Evolutionary conservation across 495 filamentous ascomycete genomes (phyloP).

Genomic region (Aspergillus sclerotioniger): DNA sequence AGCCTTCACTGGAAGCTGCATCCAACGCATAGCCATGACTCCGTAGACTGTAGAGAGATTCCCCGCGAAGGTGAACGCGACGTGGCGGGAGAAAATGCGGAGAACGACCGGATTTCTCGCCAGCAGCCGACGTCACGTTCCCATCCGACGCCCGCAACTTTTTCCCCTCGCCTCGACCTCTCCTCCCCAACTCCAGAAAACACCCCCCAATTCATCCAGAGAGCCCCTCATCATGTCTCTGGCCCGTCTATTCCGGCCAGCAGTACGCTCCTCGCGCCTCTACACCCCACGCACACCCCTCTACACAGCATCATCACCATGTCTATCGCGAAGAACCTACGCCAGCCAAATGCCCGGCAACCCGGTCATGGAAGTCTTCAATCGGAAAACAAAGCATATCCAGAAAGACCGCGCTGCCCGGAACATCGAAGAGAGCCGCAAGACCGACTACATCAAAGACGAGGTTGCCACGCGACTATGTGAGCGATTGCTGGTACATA

Average conservation of each 20-base stretch:
- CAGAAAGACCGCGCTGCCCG: constrained; percentile 84
- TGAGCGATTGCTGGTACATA: constrained; percentile 75
- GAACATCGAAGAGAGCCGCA: constrained; percentile 67
- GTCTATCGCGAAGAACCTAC: constrained; percentile 51
- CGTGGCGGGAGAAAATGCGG: background rate
- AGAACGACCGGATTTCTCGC: background rate
- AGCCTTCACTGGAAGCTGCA: too few species aligned
- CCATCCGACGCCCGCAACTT: background rate
- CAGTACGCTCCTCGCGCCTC: constrained; percentile 10
- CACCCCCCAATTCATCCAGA: background rate
- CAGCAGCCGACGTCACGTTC: constrained; percentile 2
- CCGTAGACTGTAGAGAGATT: background rate
- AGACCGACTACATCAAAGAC: constrained; percentile 87
- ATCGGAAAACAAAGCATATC: constrained; percentile 76
- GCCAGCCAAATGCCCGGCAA: constrained; percentile 73
- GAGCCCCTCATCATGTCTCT: background rate
- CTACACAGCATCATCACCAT: constrained; percentile 14
- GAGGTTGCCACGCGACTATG: constrained; percentile 83
- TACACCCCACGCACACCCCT: constrained; percentile 29
- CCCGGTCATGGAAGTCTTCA: constrained; percentile 87
- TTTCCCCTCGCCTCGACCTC: background rate
- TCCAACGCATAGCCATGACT: background rate
- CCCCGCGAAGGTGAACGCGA: background rate
- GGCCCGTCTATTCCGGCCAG: background rate
- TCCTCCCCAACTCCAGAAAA: background rate